Conservation (phyloP, 441 rosid species). For the Cnidoscolus chayamansa region DNA sequence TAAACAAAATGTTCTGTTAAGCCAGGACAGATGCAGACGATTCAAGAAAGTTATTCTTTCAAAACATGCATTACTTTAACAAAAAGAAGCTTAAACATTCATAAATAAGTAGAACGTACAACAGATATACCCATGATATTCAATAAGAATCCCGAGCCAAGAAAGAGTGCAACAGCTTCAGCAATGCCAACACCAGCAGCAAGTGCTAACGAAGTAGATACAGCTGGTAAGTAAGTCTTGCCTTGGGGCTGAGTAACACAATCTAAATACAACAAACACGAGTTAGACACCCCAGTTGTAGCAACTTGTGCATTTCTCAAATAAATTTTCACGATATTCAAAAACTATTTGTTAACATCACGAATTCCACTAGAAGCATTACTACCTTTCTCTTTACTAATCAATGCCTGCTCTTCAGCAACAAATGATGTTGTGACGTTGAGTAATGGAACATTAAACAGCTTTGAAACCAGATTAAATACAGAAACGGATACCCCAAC, state of each 20-base stretch:
- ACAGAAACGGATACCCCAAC: slow-evolving; percentile 82
- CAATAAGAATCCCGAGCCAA: slow-evolving; percentile 74
- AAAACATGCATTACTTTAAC: not conserved
- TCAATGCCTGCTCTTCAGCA: slow-evolving; percentile 78
- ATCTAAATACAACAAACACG: slow-evolving; percentile 32
- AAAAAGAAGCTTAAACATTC: slow-evolving; percentile 6
- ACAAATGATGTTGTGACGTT: slow-evolving; percentile 85
- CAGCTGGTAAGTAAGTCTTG: slow-evolving; percentile 63
- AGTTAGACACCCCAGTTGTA: not conserved
- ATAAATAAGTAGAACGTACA: slow-evolving; percentile 52
- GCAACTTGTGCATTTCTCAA: not conserved
- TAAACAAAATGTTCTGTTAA: not conserved
- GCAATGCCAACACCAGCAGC: slow-evolving; percentile 80
- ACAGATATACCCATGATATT: slow-evolving; percentile 90
- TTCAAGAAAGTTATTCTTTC: not conserved
- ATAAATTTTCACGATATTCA: not conserved
- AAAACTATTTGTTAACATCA: slow-evolving; percentile 22
- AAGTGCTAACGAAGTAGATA: slow-evolving; percentile 74
- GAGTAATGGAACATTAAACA: slow-evolving; percentile 84
- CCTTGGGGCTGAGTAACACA: slow-evolving; percentile 25
- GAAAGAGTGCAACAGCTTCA: slow-evolving; percentile 64
- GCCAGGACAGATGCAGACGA: not conserved
- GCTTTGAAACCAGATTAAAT: slow-evolving; percentile 80
- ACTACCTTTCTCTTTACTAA: slow-evolving; percentile 30
- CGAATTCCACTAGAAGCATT: slow-evolving; percentile 20